Base-by-base conservation (phyloP, 768 basidiomycete species). In the Epithele typhae region DNA sequence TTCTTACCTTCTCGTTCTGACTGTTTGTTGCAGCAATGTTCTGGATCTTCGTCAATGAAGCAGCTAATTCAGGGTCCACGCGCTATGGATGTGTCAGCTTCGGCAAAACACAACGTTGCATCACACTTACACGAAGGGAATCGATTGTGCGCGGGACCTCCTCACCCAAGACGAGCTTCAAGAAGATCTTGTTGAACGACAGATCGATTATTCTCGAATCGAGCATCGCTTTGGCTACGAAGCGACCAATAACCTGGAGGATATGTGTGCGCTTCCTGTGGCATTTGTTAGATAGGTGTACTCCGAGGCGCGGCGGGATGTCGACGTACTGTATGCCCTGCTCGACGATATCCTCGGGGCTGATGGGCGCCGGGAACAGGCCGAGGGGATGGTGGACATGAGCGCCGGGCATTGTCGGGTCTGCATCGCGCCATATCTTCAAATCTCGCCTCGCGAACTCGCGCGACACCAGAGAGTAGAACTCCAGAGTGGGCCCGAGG, bases 201-300 rank as follows among this genome's bases (percentile, higher is more conserved):
- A 98, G 73, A 64, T 98, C 96, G 67, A 98, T 95, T 61, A 98
- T 97, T 17, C 96, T 81, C 9, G 94, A 96, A 67, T 99, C 96
- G 36, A 98, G 72, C 77, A 98, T 83, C 3, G 95, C 93, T 68
- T 97, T 95, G 8, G 93, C 96, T 21, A 96, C 84, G 66, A 98
- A 97, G 65, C 95, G 91, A 3, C 96, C 96, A 38, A 98, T 82
- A 18, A 94, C 84, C 34, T 85, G 81, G 64, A 94, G 84, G 43
- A 95, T 78, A 58, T 92, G 87, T 5, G 86, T 85, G 21, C 82
- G 78, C 72, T 92, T 92, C 60, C 89, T 92, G 58, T 49, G 34
- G 46, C n/a, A 14, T n/a, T n/a, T n/a, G n/a, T n/a, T 14, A 37
- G 22, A 30, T 48, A 2, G 43, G 37, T 39, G 17, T 37, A 35